phyloP scores from a whole-genome alignment of 176 grass and related monocot genomes.

The Zoysia japonica region DNA sequence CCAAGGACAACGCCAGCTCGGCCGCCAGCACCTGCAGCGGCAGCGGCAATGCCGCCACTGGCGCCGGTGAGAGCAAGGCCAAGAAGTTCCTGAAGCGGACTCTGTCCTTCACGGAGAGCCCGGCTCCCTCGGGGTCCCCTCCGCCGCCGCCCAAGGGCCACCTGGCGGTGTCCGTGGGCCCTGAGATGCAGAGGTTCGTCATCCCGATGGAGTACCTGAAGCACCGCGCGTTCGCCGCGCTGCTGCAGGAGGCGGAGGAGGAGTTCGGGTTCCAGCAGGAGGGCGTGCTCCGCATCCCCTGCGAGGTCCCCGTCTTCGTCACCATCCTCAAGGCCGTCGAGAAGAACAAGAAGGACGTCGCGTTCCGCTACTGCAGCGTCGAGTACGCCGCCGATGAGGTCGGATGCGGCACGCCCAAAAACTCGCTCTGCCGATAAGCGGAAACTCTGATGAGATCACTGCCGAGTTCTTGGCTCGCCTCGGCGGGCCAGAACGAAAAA shows the following conservation, averaged over 20 bases:
- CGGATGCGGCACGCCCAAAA: constrained; percentile 35
- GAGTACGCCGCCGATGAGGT: constrained; percentile 47
- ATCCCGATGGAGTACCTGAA: constrained; percentile 74
- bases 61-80: constrained; percentile 63
- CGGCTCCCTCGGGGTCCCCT: constrained; percentile 13
- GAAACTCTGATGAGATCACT: neutral
- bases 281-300: constrained; percentile 77
- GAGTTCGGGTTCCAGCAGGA: constrained; percentile 87
- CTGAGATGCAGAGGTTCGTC: constrained; percentile 62
- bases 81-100: constrained; percentile 93
- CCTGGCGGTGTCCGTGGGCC: constrained; percentile 65
- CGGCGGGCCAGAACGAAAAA: neutral
- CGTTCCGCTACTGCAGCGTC: constrained; percentile 53
- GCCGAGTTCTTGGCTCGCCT: neutral
- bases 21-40: neutral
- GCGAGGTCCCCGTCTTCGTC: constrained; percentile 64
- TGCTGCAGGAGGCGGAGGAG: constrained; percentile 75
- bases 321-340: constrained; percentile 53
- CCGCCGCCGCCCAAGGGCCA: constrained; percentile 53
- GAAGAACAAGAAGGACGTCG: constrained; percentile 54
- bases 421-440: constrained; percentile 54
- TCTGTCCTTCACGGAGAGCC: constrained; percentile 68
- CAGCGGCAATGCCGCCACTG: constrained; percentile 7
- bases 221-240: constrained; percentile 56
- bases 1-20: constrained; percentile 31